phyloP scores from a whole-genome alignment of 2,329 filamentous ascomycete species.

The Lecanicillium sp. region DNA sequence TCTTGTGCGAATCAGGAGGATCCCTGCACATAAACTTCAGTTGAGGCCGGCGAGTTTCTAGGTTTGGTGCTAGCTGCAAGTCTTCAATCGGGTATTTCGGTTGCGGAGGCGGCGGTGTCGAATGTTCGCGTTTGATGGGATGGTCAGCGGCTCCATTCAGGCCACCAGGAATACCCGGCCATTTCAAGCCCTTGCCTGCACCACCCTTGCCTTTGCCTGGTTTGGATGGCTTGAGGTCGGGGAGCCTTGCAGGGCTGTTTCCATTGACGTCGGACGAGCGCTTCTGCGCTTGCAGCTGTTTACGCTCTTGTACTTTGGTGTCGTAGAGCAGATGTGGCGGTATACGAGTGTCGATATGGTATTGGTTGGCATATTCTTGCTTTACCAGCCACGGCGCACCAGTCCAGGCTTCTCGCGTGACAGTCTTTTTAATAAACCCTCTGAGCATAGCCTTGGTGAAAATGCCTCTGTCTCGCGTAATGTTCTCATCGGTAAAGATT shows the following conservation, averaged over 20 bases:
- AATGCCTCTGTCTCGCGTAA: conserved; percentile 78
- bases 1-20: conserved; percentile 41
- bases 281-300: conserved; percentile 59
- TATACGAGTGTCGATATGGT: conserved; percentile 80
- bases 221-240: conserved; percentile 57
- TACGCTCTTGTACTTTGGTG: conserved; percentile 68
- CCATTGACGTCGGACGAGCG: conserved; percentile 45
- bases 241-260: conserved; percentile 46
- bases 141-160: conserved; percentile 23
- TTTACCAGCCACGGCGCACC: conserved; percentile 97
- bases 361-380: conserved; percentile 70
- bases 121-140: conserved; percentile 24
- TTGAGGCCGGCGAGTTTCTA: conserved; percentile 59
- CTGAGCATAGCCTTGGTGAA: conserved; percentile 93
- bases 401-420: conserved; percentile 86
- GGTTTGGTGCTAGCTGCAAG: conserved; percentile 65
- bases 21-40: conserved; percentile 71
- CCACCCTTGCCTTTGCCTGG: conserved; percentile 1
- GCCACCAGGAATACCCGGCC: conserved; percentile 21
- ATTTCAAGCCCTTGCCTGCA: conserved; percentile 60
- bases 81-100: conserved; percentile 97
- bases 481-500: conserved; percentile 71
- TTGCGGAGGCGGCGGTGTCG: conserved; percentile 47
- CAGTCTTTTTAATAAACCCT: conserved; percentile 89
- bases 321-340: conserved; percentile 77